These are phyloP conservation scores for Cryphonectria japonica DNA, from an alignment of 2,329 filamentous ascomycete species.

Conservation along the genomic window DNA sequence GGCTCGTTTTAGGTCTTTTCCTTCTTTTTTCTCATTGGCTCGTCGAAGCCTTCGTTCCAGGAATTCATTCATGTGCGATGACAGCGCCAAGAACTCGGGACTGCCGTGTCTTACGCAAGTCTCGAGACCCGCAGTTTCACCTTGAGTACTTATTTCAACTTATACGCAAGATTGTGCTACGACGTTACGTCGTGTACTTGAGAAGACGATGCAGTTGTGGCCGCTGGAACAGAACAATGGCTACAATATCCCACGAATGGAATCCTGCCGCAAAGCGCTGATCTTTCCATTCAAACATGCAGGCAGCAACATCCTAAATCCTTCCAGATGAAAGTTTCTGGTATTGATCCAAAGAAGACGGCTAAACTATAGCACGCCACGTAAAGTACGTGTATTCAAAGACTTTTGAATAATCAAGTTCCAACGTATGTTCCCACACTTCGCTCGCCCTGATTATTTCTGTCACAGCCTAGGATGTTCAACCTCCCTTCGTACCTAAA, in stretches of 20 bases:
- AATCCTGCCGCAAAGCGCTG: not conserved
- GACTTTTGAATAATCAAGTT: too few relatives aligned
- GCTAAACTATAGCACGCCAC: too few relatives aligned
- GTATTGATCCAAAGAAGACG: too few relatives aligned
- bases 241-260: not conserved
- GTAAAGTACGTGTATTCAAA: too few relatives aligned
- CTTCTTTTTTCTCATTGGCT: too few relatives aligned
- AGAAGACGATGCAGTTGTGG: not conserved
- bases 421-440: too few relatives aligned
- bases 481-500: too few relatives aligned
- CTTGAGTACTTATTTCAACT: not conserved
- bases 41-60: not conserved
- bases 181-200: not conserved
- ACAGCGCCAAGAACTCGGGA: conserved; percentile 1
- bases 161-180: not conserved
- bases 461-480: too few relatives aligned
- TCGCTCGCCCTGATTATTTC: too few relatives aligned
- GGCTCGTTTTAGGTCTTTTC: not conserved
- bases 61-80: not conserved
- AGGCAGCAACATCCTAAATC: not conserved
- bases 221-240: not conserved
- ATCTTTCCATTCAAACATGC: not conserved
- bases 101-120: not conserved
- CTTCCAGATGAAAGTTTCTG: not conserved
- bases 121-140: not conserved